Evolutionary conservation across 164 flowering plant genomes (phyloP), one percentile per base, ranked within the genome.

Genomic region (Vitis labrusca): DNA sequence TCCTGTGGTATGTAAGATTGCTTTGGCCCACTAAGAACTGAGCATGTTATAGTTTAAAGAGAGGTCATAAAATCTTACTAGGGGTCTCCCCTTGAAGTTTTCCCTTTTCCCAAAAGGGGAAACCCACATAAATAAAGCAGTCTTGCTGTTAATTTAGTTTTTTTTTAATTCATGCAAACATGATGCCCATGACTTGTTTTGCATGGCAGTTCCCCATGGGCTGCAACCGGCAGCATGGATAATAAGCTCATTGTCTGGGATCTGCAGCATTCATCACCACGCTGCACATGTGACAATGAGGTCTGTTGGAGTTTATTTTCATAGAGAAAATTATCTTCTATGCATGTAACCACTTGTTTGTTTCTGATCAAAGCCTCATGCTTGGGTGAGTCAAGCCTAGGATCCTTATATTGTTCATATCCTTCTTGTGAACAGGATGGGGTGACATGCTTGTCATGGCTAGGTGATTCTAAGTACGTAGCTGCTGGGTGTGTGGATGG

Each of bases 221-320:
- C 85, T 67, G 98, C 97, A 69, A 85, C 97, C 5, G 97, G 97
- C 47, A 76, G 93, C 78, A 70, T 90, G 91, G 99, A 93, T 79
- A 64, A 82, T 19, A 95, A 87, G 70, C 94, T 93, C 47, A 78
- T 90, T 23, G 68, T 95, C 27, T 95, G 96, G 97, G 98, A 95
- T 81, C 69, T 90, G 61, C 89, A 85, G 56, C 91, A 83, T 76
- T 87, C 92, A 29, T 50, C 63, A 1, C 81, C 88, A 10, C 90
- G 97, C 50, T 80, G 77, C 73, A 85, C 82, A 48, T 93, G 98
- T 72, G 80, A 85, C 14, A 94, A 95, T 61, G 89, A 88, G 97
- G 98, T 92, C 27, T 68, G 72, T 60, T 55, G 7, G 23, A 37
- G 14, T 17, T 44, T 14, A 12, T 17, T 50, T 55, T 23, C 44